These are phyloP conservation scores for Posidonia australis DNA, from an alignment of 106 monocot genomes.

Conservation along the genomic window DNA sequence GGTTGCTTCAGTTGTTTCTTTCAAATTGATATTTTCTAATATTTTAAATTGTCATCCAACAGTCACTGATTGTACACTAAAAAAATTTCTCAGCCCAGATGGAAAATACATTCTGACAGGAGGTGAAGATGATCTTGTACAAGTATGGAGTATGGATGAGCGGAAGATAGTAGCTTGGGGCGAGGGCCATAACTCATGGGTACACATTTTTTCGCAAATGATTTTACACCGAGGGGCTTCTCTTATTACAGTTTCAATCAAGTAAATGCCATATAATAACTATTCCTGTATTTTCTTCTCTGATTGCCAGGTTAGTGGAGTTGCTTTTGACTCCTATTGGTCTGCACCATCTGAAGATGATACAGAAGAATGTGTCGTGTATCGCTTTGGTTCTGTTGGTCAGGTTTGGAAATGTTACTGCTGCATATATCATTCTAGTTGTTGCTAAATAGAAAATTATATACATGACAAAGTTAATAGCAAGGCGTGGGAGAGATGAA, in stretches of 20 bases:
- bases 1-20: background rate
- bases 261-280: background rate
- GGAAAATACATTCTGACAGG: constrained; percentile 89
- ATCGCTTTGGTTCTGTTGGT: constrained; percentile 90
- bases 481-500: too few species aligned
- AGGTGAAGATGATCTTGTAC: constrained; percentile 94
- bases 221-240: background rate
- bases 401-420: constrained; percentile 40
- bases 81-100: constrained; percentile 40
- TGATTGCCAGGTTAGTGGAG: constrained; percentile 68
- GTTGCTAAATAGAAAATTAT: too few species aligned
- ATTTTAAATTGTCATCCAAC: background rate
- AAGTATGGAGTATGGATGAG: constrained; percentile 92
- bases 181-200: constrained; percentile 97
- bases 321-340: constrained; percentile 96
- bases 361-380: constrained; percentile 62
- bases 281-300: background rate
- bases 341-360: constrained; percentile 65
- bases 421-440: background rate
- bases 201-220: constrained; percentile 16
- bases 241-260: background rate
- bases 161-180: constrained; percentile 89
- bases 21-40: background rate
- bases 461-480: too few species aligned
- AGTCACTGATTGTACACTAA: background rate